Conservation (phyloP, 768 basidiomycete species). For the Crucibulum laeve region DNA sequence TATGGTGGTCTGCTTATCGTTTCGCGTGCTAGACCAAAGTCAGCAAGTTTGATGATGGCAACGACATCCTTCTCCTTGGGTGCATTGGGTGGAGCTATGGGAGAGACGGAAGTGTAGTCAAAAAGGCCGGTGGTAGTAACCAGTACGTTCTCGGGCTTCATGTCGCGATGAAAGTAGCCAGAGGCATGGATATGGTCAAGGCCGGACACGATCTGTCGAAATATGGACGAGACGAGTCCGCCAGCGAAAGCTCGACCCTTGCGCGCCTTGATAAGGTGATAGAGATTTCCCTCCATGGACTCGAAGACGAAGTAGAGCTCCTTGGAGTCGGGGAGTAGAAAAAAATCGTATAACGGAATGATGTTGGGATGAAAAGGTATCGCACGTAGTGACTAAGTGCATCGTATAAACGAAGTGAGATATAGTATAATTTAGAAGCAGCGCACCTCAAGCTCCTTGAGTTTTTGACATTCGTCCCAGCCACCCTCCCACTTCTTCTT, state of each 20-base stretch:
- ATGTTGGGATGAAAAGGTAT: slow-evolving; percentile 96
- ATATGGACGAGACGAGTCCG: slow-evolving; percentile 92
- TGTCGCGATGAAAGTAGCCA: slow-evolving; percentile 98
- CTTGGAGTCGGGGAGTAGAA: slow-evolving; percentile 91
- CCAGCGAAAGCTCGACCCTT: slow-evolving; percentile 95
- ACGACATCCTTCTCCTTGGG: slow-evolving; percentile 90
- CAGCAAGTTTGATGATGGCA: slow-evolving; percentile 95
- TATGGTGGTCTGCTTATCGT: slow-evolving; percentile 87
- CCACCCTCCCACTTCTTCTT: slow-evolving; percentile 97
- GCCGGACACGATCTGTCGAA: slow-evolving; percentile 86
- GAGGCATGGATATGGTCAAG: slow-evolving; percentile 88
- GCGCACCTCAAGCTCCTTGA: slow-evolving; percentile 92
- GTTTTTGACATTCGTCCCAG: slow-evolving; percentile 93
- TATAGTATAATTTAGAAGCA: slow-evolving; percentile 4
- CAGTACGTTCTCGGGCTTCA: slow-evolving; percentile 99
- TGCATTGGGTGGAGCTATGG: slow-evolving; percentile 55
- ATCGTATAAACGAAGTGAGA: slow-evolving; percentile 7
- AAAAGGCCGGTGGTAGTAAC: slow-evolving; percentile 96
- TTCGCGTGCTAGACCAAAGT: slow-evolving; percentile 95
- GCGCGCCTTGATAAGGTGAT: slow-evolving; percentile 96
- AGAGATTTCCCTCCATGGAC: slow-evolving; percentile 99
- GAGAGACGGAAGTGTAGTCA: slow-evolving; percentile 84
- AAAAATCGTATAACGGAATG: slow-evolving; percentile 98
- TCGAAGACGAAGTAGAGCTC: slow-evolving; percentile 99
- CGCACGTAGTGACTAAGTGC: slow-evolving; percentile 77